Percentiles rank a stretch among this genome's conserved stretches.
phyloP scores from a whole-genome alignment of 306 rosid genomes.

The Vicia faba region DNA sequence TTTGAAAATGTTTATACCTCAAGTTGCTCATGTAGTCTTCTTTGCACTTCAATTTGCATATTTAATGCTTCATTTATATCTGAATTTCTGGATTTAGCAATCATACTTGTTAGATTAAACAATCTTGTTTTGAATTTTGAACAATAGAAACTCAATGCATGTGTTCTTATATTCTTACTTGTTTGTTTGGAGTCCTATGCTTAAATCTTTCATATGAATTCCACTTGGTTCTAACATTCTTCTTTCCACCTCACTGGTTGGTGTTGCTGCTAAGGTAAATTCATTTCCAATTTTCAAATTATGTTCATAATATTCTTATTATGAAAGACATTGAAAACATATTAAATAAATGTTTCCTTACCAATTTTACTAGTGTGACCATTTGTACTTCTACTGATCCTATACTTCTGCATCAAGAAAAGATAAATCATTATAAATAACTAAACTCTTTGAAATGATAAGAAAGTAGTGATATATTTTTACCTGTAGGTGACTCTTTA shows the following conservation, averaged over 20 bases:
- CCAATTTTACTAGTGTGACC: slow-evolving; percentile 73
- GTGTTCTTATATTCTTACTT: slow-evolving; percentile 67
- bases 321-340: slow-evolving; percentile 13
- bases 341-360: slow-evolving; percentile 33
- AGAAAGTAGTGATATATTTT: too few relatives aligned
- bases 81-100: slow-evolving; percentile 50
- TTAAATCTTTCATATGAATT: slow-evolving; percentile 56
- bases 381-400: slow-evolving; percentile 73
- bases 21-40: slow-evolving; percentile 84
- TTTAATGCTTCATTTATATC: slow-evolving; percentile 75
- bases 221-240: slow-evolving; percentile 61
- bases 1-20: slow-evolving; percentile 57
- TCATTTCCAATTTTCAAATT: slow-evolving; percentile 26
- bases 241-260: slow-evolving; percentile 44
- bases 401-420: slow-evolving; percentile 65
- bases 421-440: slow-evolving; percentile 12
- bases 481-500: slow-evolving; percentile 95
- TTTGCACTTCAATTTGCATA: slow-evolving; percentile 88
- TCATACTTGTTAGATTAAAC: slow-evolving; percentile 31
- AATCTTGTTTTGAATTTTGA: slow-evolving; percentile 1
- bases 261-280: slow-evolving; percentile 21
- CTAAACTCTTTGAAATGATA: too few relatives aligned
- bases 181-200: slow-evolving; percentile 59
- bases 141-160: slow-evolving; percentile 8
- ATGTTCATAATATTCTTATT: not conserved